phyloP scores from a whole-genome alignment of 768 basidiomycete species.

The Rhizopogon vesiculosus region DNA sequence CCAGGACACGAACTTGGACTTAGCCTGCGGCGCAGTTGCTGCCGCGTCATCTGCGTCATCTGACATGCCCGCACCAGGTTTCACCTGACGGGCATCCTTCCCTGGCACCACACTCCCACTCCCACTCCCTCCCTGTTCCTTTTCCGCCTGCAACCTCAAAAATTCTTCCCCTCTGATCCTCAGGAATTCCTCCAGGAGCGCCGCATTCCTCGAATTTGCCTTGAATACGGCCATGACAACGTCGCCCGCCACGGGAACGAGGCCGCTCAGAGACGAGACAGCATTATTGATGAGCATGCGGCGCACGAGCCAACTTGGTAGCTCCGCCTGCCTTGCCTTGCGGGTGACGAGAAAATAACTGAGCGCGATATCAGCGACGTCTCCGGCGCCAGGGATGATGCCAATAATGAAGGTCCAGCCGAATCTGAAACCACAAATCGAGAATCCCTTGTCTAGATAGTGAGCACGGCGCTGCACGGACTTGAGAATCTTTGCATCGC shows the following conservation, averaged over 20 bases:
- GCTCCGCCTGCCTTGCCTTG: constrained; percentile 70
- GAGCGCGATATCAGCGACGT: constrained; percentile 55
- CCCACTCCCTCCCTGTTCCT: constrained; percentile 18
- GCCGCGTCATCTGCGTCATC: constrained; percentile 29
- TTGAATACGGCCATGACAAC: constrained; percentile 74
- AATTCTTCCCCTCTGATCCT: constrained; percentile 73
- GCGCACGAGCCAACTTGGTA: constrained; percentile 59
- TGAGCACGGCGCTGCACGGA: constrained; percentile 76
- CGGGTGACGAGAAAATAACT: constrained; percentile 76
- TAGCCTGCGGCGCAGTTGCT: constrained; percentile 23
- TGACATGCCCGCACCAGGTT: constrained; percentile 49
- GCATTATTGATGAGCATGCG: constrained; percentile 78
- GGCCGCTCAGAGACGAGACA: constrained; percentile 59
- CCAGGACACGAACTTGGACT: constrained; percentile 6
- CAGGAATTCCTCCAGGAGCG: constrained; percentile 80
- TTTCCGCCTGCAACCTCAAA: constrained; percentile 43
- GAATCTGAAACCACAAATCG: constrained; percentile 72
- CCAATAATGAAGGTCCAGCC: constrained; percentile 87
- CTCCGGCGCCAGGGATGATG: constrained; percentile 66
- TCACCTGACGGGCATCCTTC: constrained; percentile 38
- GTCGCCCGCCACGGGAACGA: constrained; percentile 74
- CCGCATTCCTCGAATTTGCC: constrained; percentile 87
- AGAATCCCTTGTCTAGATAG: constrained; percentile 85
- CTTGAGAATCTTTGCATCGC: constrained; percentile 71
- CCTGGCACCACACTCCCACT: constrained; percentile 18